Evolutionary conservation across 129 eudicot species (phyloP).

Genomic region (Calendula officinalis): DNA sequence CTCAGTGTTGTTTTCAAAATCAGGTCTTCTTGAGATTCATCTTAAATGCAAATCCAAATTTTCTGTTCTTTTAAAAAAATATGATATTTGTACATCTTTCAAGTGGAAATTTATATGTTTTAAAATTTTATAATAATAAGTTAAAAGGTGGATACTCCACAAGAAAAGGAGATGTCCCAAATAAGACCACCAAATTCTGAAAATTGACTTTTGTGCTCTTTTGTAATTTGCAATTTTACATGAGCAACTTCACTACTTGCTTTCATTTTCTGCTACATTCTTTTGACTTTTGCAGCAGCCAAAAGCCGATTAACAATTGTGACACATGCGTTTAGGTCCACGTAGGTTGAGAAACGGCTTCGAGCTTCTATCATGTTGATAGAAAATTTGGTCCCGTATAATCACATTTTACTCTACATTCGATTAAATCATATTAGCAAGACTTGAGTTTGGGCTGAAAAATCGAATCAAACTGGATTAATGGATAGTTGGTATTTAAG

Average conservation of each 20-base stretch:
- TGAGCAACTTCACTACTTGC: constrained; percentile 18
- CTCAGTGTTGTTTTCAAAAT: no score
- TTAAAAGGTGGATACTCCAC: constrained; percentile 22
- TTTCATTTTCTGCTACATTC: constrained; percentile 20
- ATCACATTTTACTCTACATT: no score
- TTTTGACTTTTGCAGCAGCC: constrained; percentile 32
- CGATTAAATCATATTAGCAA: no score
- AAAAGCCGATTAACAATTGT: constrained; percentile 30
- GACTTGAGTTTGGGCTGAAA: not conserved
- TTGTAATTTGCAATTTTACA: constrained; percentile 8
- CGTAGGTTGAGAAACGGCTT: constrained; percentile 16
- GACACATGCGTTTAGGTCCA: not conserved
- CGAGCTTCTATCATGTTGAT: constrained; percentile 17
- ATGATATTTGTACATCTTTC: no score
- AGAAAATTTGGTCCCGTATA: not conserved
- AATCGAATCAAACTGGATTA: no score
- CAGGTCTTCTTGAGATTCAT: no score
- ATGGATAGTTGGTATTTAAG: no score
- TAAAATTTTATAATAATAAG: not conserved
- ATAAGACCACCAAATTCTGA: constrained; percentile 19
- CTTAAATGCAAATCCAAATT: no score
- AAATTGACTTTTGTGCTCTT: constrained; percentile 14
- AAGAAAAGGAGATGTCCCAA: constrained; percentile 15
- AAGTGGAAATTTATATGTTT: not conserved
- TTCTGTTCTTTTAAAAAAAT: no score